Evolutionary conservation across 2,329 filamentous ascomycete species (phyloP).

Genomic region (Hawksworthiomyces lignivorus): DNA sequence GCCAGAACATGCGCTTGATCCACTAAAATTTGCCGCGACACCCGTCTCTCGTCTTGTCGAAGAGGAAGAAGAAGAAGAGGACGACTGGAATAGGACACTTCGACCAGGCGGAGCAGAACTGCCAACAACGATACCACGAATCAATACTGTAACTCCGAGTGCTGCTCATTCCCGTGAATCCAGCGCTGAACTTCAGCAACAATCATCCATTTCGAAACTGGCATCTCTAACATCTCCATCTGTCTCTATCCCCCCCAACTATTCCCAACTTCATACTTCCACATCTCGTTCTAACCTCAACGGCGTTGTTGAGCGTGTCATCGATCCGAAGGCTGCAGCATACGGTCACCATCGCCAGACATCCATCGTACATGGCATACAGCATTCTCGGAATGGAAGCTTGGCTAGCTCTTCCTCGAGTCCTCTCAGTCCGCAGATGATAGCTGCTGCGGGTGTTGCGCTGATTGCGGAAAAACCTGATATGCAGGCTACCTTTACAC

Average conservation of each 20-base stretch:
- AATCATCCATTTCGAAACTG: too few relatives aligned
- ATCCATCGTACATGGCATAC: conserved; percentile 92
- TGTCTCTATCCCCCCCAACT: conserved; percentile 17
- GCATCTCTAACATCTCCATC: conserved; percentile 2
- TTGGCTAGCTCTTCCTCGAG: conserved; percentile 71
- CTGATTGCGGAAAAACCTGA: conserved; percentile 45
- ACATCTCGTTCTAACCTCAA: conserved; percentile 32
- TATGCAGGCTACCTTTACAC: conserved; percentile 35
- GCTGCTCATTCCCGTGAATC: conserved; percentile 49
- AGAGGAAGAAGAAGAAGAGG: conserved; percentile 46
- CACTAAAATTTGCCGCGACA: conserved; percentile 44
- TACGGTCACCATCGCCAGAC: conserved; percentile 94
- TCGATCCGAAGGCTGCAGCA: conserved; percentile 46
- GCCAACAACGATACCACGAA: conserved; percentile 13
- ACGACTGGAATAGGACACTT: conserved; percentile 43
- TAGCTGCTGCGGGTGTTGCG: conserved; percentile 57
- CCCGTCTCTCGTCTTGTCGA: conserved; percentile 44
- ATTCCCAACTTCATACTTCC: conserved; percentile 33
- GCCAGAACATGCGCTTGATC: conserved; percentile 47
- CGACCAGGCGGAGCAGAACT: conserved; percentile 37
- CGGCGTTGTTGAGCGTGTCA: conserved; percentile 41
- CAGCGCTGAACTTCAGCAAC: conserved; percentile 41
- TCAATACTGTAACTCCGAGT: conserved; percentile 22
- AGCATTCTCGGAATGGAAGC: conserved; percentile 87
- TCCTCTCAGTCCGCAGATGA: conserved; percentile 81